Evolutionary conservation across 2,329 filamentous ascomycete genomes (phyloP).

Genomic region (Alternaria ethzedia): DNA sequence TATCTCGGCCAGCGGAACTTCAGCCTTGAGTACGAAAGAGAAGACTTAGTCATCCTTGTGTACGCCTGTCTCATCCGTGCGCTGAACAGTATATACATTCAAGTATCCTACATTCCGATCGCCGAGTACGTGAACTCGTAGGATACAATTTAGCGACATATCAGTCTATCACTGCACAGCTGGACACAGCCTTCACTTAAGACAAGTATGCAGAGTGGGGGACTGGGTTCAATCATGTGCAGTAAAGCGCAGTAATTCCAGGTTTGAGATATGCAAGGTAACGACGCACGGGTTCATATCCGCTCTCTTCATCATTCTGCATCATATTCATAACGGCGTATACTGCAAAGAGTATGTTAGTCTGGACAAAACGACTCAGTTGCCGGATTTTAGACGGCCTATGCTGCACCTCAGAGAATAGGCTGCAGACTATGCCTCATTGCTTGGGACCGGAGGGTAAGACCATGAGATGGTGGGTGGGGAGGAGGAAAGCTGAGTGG

Average conservation of each 20-base stretch:
- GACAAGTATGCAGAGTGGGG: conserved; percentile 63
- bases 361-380: conserved; percentile 18
- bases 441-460: conserved; percentile 66
- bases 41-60: conserved; percentile 66
- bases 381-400: conserved; percentile 21
- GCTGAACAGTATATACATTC: conserved; percentile 68
- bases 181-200: conserved; percentile 47
- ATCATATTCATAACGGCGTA: conserved; percentile 26
- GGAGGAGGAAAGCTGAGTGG: conserved; percentile 58
- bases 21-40: conserved; percentile 59
- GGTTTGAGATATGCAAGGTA: conserved; percentile 19
- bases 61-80: conserved; percentile 69
- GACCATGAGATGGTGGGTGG: conserved; percentile 68
- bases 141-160: conserved; percentile 65
- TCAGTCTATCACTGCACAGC: conserved; percentile 65
- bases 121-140: conserved; percentile 63
- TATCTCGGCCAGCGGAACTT: conserved; percentile 1
- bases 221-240: conserved; percentile 57
- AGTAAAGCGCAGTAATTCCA: conserved; percentile 18
- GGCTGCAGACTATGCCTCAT: conserved; percentile 16
- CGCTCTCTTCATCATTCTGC: conserved; percentile 32
- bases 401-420: conserved; percentile 26
- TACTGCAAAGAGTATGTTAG: neutral
- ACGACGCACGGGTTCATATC: conserved; percentile 40
- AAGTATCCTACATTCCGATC: conserved; percentile 59